Evolutionary conservation across 2,329 filamentous ascomycete species (phyloP).

Genomic region (Acrocalymma vagum): DNA sequence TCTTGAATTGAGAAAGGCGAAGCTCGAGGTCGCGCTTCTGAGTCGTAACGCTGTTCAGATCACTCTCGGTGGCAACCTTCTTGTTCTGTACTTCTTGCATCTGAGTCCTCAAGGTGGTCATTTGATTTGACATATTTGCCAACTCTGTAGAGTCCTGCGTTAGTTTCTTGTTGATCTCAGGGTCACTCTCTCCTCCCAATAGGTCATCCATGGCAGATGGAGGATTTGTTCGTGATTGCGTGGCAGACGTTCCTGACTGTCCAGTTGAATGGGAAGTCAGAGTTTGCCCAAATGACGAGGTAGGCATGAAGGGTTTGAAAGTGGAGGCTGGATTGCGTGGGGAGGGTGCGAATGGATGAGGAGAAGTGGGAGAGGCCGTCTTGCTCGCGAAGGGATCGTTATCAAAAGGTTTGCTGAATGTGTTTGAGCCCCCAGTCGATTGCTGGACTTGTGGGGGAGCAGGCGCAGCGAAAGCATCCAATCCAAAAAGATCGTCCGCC

Average conservation of each 20-base stretch:
- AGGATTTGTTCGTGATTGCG: constrained; percentile 46
- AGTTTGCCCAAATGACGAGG: constrained; percentile 88
- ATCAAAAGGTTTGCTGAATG: constrained; percentile 53
- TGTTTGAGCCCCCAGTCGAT: constrained; percentile 76
- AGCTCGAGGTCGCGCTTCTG: constrained; percentile 95
- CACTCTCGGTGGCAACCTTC: constrained; percentile 79
- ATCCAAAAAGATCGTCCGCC: constrained; percentile 90
- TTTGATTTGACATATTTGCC: constrained; percentile 95
- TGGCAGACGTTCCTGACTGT: constrained; percentile 57
- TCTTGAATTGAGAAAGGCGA: constrained; percentile 83
- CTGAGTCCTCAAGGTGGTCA: constrained; percentile 87
- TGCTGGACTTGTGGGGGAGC: constrained; percentile 68
- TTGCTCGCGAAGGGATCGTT: constrained; percentile 70
- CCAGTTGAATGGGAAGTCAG: constrained; percentile 81
- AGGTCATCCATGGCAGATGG: constrained; percentile 77
- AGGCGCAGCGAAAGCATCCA: constrained; percentile 73
- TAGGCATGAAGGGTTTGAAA: constrained; percentile 92
- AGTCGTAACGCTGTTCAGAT: constrained; percentile 79
- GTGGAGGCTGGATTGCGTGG: constrained; percentile 55
- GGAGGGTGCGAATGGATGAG: constrained; percentile 56
- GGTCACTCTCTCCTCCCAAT: constrained; percentile 82
- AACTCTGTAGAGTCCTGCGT: constrained; percentile 91
- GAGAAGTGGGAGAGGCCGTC: constrained; percentile 63
- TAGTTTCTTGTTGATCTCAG: constrained; percentile 86
- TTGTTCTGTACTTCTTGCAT: constrained; percentile 93